Conservation (phyloP, 176 grass and related monocot species). For the Oryza rufipogon region DNA sequence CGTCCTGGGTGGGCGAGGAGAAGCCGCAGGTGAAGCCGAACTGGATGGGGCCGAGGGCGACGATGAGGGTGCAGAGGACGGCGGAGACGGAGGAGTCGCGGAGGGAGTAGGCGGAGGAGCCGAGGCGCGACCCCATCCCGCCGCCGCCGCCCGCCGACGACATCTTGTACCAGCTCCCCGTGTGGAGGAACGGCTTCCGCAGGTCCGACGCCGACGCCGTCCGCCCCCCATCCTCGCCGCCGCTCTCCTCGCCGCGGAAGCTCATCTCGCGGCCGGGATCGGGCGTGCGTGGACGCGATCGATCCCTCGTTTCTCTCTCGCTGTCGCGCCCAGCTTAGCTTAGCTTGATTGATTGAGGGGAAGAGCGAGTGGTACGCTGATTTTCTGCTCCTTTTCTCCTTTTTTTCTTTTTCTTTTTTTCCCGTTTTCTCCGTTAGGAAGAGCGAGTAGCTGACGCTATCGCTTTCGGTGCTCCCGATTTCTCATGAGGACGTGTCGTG, state of each 20-base stretch:
- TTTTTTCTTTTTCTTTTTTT: neutral
- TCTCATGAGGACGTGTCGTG: neutral
- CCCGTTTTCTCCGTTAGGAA: slow-evolving; percentile 2
- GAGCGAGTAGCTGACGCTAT: neutral
- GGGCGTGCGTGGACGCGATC: slow-evolving; percentile 22
- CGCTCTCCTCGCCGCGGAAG: slow-evolving; percentile 86
- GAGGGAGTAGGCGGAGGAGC: slow-evolving; percentile 61
- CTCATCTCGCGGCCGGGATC: slow-evolving; percentile 59
- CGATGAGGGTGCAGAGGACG: slow-evolving; percentile 87
- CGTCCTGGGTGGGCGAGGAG: slow-evolving; percentile 81
- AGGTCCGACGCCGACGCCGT: slow-evolving; percentile 67
- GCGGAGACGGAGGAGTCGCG: slow-evolving; percentile 72
- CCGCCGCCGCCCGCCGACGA: slow-evolving; percentile 32
- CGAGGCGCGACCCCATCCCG: slow-evolving; percentile 73
- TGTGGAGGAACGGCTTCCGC: slow-evolving; percentile 89
- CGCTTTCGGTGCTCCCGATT: neutral
- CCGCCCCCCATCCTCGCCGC: slow-evolving; percentile 62
- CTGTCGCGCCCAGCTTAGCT: neutral
- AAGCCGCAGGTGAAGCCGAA: slow-evolving; percentile 91
- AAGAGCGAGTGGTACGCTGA: neutral
- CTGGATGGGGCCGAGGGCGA: slow-evolving; percentile 84
- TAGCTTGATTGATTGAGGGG: slow-evolving; percentile 1
- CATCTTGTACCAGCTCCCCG: slow-evolving; percentile 97
- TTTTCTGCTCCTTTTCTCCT: neutral
- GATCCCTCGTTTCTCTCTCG: neutral